These are phyloP conservation scores for Peronospora farinosa DNA, from an alignment of 352 stramenopile species.

Conservation along the genomic window DNA sequence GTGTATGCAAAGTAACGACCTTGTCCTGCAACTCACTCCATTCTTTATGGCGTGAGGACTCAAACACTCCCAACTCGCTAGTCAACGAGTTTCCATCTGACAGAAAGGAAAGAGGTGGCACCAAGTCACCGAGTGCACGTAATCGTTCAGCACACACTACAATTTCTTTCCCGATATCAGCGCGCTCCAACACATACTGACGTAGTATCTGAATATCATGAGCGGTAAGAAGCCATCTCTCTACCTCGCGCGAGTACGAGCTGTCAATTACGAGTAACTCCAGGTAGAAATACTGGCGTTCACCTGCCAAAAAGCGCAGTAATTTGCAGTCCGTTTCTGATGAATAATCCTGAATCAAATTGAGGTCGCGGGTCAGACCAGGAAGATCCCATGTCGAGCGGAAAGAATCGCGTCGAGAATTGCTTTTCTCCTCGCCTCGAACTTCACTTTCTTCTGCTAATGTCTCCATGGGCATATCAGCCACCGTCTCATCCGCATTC, in stretches of 20 bases:
- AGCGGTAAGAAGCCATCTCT: slow-evolving; percentile 34
- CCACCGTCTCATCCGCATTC: neutral
- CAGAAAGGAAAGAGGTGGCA: slow-evolving; percentile 14
- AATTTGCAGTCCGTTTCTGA: slow-evolving; percentile 58
- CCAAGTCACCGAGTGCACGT: slow-evolving; percentile 25
- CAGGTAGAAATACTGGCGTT: slow-evolving; percentile 78
- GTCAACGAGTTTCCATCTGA: slow-evolving; percentile 1
- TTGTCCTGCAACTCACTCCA: slow-evolving; percentile 57
- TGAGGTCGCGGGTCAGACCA: slow-evolving; percentile 54
- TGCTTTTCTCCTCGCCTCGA: slow-evolving; percentile 11
- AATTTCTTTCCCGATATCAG: slow-evolving; percentile 29
- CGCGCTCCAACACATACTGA: slow-evolving; percentile 28
- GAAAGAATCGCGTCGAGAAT: slow-evolving; percentile 36
- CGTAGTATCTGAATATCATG: slow-evolving; percentile 37
- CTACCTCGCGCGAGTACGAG: slow-evolving; percentile 16
- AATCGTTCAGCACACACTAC: slow-evolving; percentile 25
- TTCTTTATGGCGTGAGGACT: slow-evolving; percentile 36
- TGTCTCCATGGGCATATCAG: slow-evolving; percentile 5
- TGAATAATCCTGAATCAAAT: slow-evolving; percentile 74
- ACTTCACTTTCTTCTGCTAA: slow-evolving; percentile 8
- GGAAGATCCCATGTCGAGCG: slow-evolving; percentile 54
- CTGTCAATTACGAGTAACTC: slow-evolving; percentile 31
- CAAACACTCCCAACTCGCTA: slow-evolving; percentile 28
- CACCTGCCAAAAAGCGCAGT: slow-evolving; percentile 47
- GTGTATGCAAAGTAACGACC: slow-evolving; percentile 46